Evolutionary conservation across 139 green algal species (phyloP).

Genomic region (Penium margaritaceum): DNA sequence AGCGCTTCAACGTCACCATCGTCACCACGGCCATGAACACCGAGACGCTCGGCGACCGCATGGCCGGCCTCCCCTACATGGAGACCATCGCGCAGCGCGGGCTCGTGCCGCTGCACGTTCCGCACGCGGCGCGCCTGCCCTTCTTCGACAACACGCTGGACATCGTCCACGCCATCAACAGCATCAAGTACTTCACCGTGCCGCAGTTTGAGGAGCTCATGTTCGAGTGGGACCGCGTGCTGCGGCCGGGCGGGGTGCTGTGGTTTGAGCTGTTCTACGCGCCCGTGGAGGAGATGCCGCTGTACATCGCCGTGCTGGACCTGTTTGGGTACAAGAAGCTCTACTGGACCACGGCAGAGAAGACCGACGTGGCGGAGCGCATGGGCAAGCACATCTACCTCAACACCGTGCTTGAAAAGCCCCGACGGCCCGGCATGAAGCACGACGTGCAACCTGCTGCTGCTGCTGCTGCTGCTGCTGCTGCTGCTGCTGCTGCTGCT

Average conservation of each 20-base stretch:
- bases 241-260: conserved; percentile 25
- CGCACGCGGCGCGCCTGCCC: conserved; percentile 29
- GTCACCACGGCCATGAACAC: conserved; percentile 33
- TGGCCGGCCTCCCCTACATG: conserved; percentile 31
- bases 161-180: conserved; percentile 31
- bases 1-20: conserved; percentile 29
- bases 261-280: conserved; percentile 43
- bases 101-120: conserved; percentile 25
- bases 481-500: no score
- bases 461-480: no score
- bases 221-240: conserved; percentile 36
- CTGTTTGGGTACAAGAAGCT: conserved; percentile 19
- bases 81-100: conserved; percentile 31
- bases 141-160: conserved; percentile 41
- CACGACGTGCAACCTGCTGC: no score
- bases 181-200: conserved; percentile 37
- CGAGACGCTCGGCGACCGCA: conserved; percentile 16
- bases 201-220: conserved; percentile 36
- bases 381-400: conserved; percentile 29
- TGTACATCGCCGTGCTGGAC: conserved; percentile 29
- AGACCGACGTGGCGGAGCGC: conserved; percentile 20
- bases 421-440: no score
- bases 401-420: conserved; percentile 31
- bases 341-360: conserved; percentile 26
- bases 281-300: conserved; percentile 20